A percentile compares a stretch with the other conserved stretches of the same genome.
phyloP scores from a whole-genome alignment of 1,284 basidiomycete species.

The Pyrrhoderma lamaoense region DNA sequence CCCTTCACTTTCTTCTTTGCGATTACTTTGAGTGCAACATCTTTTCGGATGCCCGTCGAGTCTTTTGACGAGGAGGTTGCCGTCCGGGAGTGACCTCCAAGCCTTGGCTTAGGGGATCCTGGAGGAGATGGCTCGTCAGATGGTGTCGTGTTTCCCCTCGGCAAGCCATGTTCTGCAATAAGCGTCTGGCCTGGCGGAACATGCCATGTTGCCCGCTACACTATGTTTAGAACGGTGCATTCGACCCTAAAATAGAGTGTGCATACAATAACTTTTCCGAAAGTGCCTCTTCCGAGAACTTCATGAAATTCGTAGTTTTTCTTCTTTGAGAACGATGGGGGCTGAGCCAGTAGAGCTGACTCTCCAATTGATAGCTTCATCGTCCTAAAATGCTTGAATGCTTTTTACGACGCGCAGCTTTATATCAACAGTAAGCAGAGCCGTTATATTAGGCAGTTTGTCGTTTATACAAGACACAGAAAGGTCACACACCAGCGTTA shows the following conservation, averaged over 20 bases:
- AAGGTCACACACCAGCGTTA: no score
- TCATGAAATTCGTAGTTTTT: conserved; percentile 69
- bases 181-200: conserved; percentile 52
- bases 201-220: conserved; percentile 62
- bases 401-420: no score
- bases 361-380: no score
- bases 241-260: background rate
- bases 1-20: conserved; percentile 89
- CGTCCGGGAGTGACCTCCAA: conserved; percentile 16
- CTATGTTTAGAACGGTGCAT: background rate
- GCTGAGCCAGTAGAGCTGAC: conserved; percentile 37
- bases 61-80: conserved; percentile 3
- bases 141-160: conserved; percentile 14
- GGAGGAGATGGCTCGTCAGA: conserved; percentile 23
- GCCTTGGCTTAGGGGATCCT: conserved; percentile 15
- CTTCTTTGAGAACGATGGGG: conserved; percentile 80
- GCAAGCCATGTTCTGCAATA: conserved; percentile 52
- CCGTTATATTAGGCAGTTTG: no score
- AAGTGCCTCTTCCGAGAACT: conserved; percentile 73
- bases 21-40: conserved; percentile 85
- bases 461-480: no score
- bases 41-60: conserved; percentile 38
- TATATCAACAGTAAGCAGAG: no score
- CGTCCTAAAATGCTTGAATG: no score
- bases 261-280: conserved; percentile 76